Percentiles rank a stretch among this genome's conserved stretches.
Conservation (phyloP, 305 asterid species). For the Fraxinus floribunda region DNA sequence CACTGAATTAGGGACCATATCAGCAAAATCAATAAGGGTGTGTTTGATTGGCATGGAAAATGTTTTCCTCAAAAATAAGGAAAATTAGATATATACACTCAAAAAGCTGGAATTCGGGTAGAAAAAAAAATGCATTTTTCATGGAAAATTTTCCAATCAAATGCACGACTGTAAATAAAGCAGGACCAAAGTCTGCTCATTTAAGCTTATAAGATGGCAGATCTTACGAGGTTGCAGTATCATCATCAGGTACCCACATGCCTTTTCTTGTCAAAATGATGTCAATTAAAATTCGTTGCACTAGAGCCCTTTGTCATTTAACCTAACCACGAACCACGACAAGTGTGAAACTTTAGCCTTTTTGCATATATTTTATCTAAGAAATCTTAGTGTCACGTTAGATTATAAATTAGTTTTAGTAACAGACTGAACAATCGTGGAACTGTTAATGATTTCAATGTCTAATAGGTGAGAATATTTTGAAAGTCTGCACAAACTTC, state of each 20-base stretch:
- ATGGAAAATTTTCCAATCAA: too few relatives aligned
- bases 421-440: neutral
- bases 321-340: too few relatives aligned
- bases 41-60: too few relatives aligned
- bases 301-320: neutral
- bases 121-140: too few relatives aligned
- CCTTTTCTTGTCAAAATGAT: constrained; percentile 36
- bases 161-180: constrained; percentile 32
- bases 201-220: constrained; percentile 39
- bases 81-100: too few relatives aligned
- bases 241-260: constrained; percentile 20
- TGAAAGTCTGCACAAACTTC: neutral
- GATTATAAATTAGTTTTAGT: neutral
- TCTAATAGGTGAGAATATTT: neutral
- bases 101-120: too few relatives aligned
- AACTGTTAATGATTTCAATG: neutral
- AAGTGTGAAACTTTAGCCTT: neutral
- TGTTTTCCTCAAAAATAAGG: too few relatives aligned
- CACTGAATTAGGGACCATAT: constrained; percentile 48
- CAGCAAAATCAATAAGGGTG: constrained; percentile 37
- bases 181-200: constrained; percentile 55
- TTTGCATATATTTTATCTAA: neutral
- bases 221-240: constrained; percentile 22
- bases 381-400: neutral
- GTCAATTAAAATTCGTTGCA: neutral